A percentile compares a stretch with the other conserved stretches of the same genome.
Evolutionary conservation across 805 yeast genomes (phyloP).

Genomic region (Candida broadrunensis): DNA sequence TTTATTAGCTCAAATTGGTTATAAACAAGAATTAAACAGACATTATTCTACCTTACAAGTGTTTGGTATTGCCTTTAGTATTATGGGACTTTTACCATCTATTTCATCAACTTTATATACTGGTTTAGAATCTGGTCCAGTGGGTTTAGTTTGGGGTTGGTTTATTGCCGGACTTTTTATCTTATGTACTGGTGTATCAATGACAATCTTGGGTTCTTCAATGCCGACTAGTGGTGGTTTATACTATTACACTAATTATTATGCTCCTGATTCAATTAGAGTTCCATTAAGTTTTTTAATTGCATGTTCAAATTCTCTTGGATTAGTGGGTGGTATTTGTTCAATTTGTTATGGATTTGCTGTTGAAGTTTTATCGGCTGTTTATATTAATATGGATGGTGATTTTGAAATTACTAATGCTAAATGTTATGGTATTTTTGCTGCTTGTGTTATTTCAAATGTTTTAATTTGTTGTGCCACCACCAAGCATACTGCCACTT

Average conservation of each 20-base stretch:
- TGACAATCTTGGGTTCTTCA: conserved; percentile 64
- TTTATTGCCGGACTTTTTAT: conserved; percentile 52
- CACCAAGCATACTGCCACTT: conserved; percentile 49
- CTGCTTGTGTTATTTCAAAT: conserved; percentile 54
- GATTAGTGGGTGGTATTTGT: conserved; percentile 61
- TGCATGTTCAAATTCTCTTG: conserved; percentile 65
- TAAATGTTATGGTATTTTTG: conserved; percentile 60
- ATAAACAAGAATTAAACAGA: conserved; percentile 63
- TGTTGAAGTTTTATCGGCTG: conserved; percentile 53
- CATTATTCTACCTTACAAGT: conserved; percentile 58
- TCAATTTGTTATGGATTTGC: conserved; percentile 68
- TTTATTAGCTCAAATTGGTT: conserved; percentile 51
- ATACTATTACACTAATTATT: conserved; percentile 45
- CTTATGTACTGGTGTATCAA: conserved; percentile 51
- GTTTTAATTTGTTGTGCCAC: conserved; percentile 51
- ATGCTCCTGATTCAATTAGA: conserved; percentile 52
- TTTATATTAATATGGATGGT: conserved; percentile 51
- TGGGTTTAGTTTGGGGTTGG: conserved; percentile 72
- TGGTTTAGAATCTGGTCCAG: conserved; percentile 59
- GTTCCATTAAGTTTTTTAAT: conserved; percentile 55
- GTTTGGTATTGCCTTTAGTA: conserved; percentile 66
- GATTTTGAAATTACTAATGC: conserved; percentile 51
- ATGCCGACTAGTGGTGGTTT: conserved; percentile 74
- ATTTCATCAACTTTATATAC: conserved; percentile 51
- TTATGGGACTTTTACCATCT: conserved; percentile 66